These are phyloP conservation scores for Ceratobasidium theobromae DNA, from an alignment of 1,284 basidiomycete species.

Conservation along the genomic window DNA sequence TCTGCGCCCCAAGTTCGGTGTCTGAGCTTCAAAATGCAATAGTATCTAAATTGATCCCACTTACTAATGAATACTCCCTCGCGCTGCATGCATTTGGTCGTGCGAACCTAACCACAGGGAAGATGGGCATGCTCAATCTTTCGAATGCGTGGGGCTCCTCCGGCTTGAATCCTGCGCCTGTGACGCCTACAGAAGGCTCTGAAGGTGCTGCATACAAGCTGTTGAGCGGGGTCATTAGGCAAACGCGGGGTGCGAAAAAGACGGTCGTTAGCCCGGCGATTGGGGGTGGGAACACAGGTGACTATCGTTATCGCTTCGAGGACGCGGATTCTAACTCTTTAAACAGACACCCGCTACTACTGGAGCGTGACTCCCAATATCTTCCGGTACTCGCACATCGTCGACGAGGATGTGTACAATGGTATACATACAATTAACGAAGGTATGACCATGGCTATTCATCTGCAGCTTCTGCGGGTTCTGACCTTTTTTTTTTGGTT, in stretches of 20 bases:
- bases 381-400: constrained; percentile 52
- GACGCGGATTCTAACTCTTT: not conserved
- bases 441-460: constrained; percentile 45
- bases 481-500: not conserved
- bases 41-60: constrained; percentile 46
- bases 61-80: constrained; percentile 55
- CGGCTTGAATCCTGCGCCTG: constrained; percentile 58
- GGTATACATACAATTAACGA: constrained; percentile 68
- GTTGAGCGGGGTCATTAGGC: constrained; percentile 54
- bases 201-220: constrained; percentile 51
- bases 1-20: constrained; percentile 45
- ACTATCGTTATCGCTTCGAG: constrained; percentile 12
- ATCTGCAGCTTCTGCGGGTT: no score
- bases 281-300: constrained; percentile 49
- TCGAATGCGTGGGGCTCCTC: constrained; percentile 48
- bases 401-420: constrained; percentile 37
- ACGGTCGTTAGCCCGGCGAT: constrained; percentile 54
- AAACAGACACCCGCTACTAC: constrained; percentile 55
- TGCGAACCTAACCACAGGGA: constrained; percentile 28
- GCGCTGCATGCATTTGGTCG: constrained; percentile 55
- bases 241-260: constrained; percentile 37
- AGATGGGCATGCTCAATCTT: constrained; percentile 44
- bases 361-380: constrained; percentile 55
- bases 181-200: constrained; percentile 48
- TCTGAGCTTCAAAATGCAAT: constrained; percentile 50